Evolutionary conservation across 805 yeast genomes (phyloP).

Genomic region (Candida alai): DNA sequence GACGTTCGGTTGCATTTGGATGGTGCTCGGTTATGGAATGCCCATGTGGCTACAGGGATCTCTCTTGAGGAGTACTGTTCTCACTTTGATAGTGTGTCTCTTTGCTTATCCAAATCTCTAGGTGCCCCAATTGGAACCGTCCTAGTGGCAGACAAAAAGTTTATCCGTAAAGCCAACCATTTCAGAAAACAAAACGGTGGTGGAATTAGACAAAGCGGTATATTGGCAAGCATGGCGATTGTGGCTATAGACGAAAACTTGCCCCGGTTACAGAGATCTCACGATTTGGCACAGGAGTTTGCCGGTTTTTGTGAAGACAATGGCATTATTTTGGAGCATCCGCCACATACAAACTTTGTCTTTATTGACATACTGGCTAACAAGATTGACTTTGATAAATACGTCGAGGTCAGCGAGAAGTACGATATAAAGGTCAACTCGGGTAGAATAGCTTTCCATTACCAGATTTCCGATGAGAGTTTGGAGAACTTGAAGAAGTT

Average conservation of each 20-base stretch:
- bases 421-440: conserved; percentile 64
- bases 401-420: conserved; percentile 53
- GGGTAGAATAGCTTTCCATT: conserved; percentile 79
- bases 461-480: conserved; percentile 29
- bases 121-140: conserved; percentile 95
- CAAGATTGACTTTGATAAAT: conserved; percentile 52
- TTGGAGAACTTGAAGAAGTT: conserved; percentile 43
- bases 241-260: conserved; percentile 73
- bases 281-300: conserved; percentile 49
- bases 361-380: conserved; percentile 58
- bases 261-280: conserved; percentile 48
- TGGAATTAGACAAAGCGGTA: conserved; percentile 86
- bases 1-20: conserved; percentile 73
- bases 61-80: conserved; percentile 67
- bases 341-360: conserved; percentile 82
- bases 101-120: conserved; percentile 83
- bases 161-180: conserved; percentile 72
- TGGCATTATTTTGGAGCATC: conserved; percentile 61
- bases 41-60: conserved; percentile 70
- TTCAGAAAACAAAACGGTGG: conserved; percentile 92
- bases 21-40: conserved; percentile 95
- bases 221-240: conserved; percentile 77
- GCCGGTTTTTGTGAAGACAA: conserved; percentile 49
- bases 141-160: conserved; percentile 60
- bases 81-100: conserved; percentile 82